A percentile compares a stretch with the other conserved stretches of the same genome.
Evolutionary conservation across 2,329 filamentous ascomycete genomes (phyloP).

Genomic region (Pseudogymnoascus sp.): DNA sequence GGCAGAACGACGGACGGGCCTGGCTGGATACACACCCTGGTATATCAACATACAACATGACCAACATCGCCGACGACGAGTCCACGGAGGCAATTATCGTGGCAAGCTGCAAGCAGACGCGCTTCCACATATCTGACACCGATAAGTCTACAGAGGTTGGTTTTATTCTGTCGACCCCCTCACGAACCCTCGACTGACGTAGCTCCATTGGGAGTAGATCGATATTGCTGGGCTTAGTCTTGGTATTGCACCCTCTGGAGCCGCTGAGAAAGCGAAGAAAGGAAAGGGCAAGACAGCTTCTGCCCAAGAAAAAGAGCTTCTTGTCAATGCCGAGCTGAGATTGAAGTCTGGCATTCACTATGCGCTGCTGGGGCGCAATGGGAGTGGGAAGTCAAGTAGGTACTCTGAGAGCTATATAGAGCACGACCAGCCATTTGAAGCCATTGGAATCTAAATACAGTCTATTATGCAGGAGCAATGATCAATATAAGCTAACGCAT

Average conservation of each 20-base stretch:
- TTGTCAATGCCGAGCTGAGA: conserved; percentile 61
- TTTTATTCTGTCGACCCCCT: not conserved
- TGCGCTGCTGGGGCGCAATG: conserved; percentile 73
- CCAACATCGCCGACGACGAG: not conserved
- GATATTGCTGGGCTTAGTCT: conserved; percentile 49
- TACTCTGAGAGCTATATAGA: not conserved
- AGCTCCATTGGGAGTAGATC: conserved; percentile 69
- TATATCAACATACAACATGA: not conserved
- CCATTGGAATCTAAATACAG: not conserved
- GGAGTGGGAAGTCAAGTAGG: conserved; percentile 74
- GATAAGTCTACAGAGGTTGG: conserved; percentile 11
- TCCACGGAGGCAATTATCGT: conserved; percentile 18
- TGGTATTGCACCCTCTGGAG: conserved; percentile 32
- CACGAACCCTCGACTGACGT: not conserved
- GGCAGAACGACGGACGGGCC: conserved; percentile 5
- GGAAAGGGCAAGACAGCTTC: conserved; percentile 38
- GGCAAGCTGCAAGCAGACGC: conserved; percentile 27
- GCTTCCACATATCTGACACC: conserved; percentile 28
- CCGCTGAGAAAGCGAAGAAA: conserved; percentile 39
- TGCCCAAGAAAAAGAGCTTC: conserved; percentile 54
- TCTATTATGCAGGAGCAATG: too few species aligned
- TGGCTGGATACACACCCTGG: not conserved
- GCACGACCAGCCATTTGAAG: not conserved
- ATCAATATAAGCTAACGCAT: conserved; percentile 5
- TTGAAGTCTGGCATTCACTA: conserved; percentile 69